Evolutionary conservation across 2,329 filamentous ascomycete species (phyloP), one percentile per base, ranked within the genome.

Genomic region (Penicillium sp.): DNA sequence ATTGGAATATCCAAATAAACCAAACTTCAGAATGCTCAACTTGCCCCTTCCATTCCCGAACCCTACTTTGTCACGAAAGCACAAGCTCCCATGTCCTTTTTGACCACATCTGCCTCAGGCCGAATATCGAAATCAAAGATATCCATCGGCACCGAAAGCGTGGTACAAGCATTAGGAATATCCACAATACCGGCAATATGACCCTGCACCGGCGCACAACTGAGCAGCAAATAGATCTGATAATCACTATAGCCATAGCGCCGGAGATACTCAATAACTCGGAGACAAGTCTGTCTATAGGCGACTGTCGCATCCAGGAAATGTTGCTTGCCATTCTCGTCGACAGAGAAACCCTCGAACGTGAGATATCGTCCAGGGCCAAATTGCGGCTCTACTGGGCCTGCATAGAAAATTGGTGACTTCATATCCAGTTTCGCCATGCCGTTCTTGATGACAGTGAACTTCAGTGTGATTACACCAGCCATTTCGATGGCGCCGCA

Each of bases 401-500:
- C 92, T 0, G 91, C 90, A 34, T 90, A 82, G 77, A 92, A 96
- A 50, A 96, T 89, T 0, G 92, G 92, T 7, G 84, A 88, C 73
- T 91, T 92, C 76, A 95, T 86, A 0, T 82, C 87, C 50, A 96
- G 76, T 34, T 90, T 82, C 43, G 80, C 80, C 69, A 95, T 82
- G 20, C 92, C 92, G 61, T 85, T 82, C 72, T 94, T 95, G 79
- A 96, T 86, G 16, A 96, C 89, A 48, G 84, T 86, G 79, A 96
- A 92, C 67, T 94, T 96, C 74, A 96, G 84, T 3, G 92, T 96
- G 65, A 96, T 96, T 42, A 90, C 79, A 5, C 92, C 92, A 0
- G 92, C 90, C 89, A 97, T 97, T 73, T 97, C 92, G 66, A 96
- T 97, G 6, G 92, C 92, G 20, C 89, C 89, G 61, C 89, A 92